Evolutionary conservation across 352 stramenopile species (phyloP).

Genomic region (Phytophthora lateralis): DNA sequence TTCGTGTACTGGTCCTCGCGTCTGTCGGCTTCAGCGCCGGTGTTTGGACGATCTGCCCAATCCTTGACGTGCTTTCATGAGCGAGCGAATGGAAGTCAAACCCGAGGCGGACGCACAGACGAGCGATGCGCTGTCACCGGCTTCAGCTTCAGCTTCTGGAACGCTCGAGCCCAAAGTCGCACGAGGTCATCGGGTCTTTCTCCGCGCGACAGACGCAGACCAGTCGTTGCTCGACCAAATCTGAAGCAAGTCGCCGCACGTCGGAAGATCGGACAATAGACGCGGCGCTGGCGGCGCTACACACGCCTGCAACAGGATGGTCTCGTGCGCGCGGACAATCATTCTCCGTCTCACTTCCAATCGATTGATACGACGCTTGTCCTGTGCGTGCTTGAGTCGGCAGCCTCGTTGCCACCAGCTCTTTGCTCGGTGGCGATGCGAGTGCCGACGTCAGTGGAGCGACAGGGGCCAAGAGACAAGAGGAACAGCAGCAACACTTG

Average conservation of each 20-base stretch:
- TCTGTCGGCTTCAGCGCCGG: slow-evolving; percentile 9
- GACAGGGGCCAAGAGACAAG: slow-evolving; percentile 10
- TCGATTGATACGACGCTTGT: slow-evolving; percentile 29
- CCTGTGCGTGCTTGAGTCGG: slow-evolving; percentile 1
- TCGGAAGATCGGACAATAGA: slow-evolving; percentile 28
- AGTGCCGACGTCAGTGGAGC: slow-evolving; percentile 18
- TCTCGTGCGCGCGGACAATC: slow-evolving; percentile 30
- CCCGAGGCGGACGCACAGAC: slow-evolving; percentile 5
- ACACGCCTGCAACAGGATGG: slow-evolving; percentile 11
- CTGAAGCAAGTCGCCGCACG: slow-evolving; percentile 25
- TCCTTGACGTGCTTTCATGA: slow-evolving; percentile 18
- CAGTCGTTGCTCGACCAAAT: slow-evolving; percentile 17
- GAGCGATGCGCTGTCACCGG: slow-evolving; percentile 10
- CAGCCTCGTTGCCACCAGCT: slow-evolving; percentile 26
- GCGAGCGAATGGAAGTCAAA: slow-evolving; percentile 10
- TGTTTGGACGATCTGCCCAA: slow-evolving; percentile 18
- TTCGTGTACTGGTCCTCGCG: too few species aligned
- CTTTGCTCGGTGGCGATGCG: slow-evolving; percentile 14
- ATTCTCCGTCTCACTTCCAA: slow-evolving; percentile 23
- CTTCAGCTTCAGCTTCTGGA: neutral
- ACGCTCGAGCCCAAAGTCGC: too few species aligned
- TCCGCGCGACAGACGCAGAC: slow-evolving; percentile 2
- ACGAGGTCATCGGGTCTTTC: neutral
- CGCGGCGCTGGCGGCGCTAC: slow-evolving; percentile 13
- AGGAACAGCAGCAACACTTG: neutral